Base-by-base conservation (phyloP, 2,329 filamentous ascomycete species). In the Hansfordia pulvinata region DNA sequence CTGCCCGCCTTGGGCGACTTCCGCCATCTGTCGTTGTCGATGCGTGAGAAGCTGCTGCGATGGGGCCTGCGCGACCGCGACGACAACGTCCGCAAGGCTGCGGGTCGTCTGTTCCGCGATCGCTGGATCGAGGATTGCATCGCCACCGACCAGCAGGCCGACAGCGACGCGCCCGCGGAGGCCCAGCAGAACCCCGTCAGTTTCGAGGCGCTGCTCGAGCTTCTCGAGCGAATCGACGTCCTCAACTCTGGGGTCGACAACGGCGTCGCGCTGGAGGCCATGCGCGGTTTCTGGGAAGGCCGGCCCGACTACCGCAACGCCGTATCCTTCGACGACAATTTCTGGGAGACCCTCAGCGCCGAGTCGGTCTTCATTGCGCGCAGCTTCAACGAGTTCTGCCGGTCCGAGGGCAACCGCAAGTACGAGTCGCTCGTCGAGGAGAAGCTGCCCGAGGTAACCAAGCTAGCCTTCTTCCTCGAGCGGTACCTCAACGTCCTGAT, bases 91-190 rank as follows among this genome's bases (percentile, higher is more conserved):
- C 75, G 86, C 27, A 93, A 93, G 49, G 88, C 88, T 7, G 82
- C 90, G 4, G 84, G 81, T 6, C 77, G 82, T 23, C 62, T 96
- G 6, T 98, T 98, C 56, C 75, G 80, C 34, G 86, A 94, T 45
- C 73, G 84, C n/a, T 98, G 90, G 90, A 88, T 98, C 34, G 88
- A 96, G 46, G 84, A 96, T 44, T 94, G 86, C 41, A 85, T 81
- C 5, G 77, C 77, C 3, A 62, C 69, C 2, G 59, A 64, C 6
- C 67, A 75, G 19, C 68, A 70, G 25, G 61, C 63, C 11, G 69
- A 71, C 20, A 57, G 66, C 8, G 67, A 67, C 17, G 64, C 65
- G 25, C 62, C 65, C 5, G 54, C 55, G 10, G 64, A 72, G 31
- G 55, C 69, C 5, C 64, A 69, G 2, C n/a, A n/a, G n/a, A n/a